Percentiles rank a stretch among this genome's conserved stretches.
Conservation (phyloP, 2,329 filamentous ascomycete species). For the Lasiodiplodia theobromae region DNA sequence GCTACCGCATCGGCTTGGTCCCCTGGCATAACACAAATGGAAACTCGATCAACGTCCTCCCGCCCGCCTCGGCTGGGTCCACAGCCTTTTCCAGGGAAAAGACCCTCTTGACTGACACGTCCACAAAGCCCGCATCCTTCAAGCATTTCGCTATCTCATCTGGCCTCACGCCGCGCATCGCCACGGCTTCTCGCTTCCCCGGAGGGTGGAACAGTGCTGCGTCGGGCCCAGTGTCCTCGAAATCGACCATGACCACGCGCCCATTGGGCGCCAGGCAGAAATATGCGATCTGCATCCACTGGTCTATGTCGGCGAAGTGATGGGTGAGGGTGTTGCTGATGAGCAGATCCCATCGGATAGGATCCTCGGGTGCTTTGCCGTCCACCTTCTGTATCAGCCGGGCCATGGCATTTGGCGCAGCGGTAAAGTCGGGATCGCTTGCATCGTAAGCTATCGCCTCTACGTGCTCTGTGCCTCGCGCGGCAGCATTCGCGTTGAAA, state of each 20-base stretch:
- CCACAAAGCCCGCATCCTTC: constrained; percentile 56
- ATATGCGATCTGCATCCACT: constrained; percentile 55
- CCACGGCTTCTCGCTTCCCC: constrained; percentile 60
- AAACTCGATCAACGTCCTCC: constrained; percentile 52
- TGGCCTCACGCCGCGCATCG: constrained; percentile 59
- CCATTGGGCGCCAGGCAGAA: constrained; percentile 59
- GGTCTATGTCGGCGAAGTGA: constrained; percentile 57
- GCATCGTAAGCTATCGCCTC: constrained; percentile 56
- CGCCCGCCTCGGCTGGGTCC: constrained; percentile 48
- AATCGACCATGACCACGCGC: constrained; percentile 62
- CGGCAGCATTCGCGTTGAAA: constrained; percentile 55
- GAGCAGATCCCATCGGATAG: constrained; percentile 58
- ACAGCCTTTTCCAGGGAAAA: constrained; percentile 61
- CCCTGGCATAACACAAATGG: constrained; percentile 53
- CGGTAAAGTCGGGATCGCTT: constrained; percentile 49
- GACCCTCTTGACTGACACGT: constrained; percentile 56
- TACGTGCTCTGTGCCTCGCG: constrained; percentile 49
- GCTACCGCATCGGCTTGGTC: constrained; percentile 13
- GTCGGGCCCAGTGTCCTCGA: constrained; percentile 62
- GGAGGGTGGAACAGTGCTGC: constrained; percentile 61
- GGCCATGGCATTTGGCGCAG: constrained; percentile 29
- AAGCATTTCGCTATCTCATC: constrained; percentile 53
- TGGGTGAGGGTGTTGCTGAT: constrained; percentile 63
- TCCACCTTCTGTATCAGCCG: constrained; percentile 45
- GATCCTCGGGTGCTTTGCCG: neutral